These are phyloP conservation scores for Phytophthora pini DNA, from an alignment of 352 stramenopile genomes.

Conservation along the genomic window DNA sequence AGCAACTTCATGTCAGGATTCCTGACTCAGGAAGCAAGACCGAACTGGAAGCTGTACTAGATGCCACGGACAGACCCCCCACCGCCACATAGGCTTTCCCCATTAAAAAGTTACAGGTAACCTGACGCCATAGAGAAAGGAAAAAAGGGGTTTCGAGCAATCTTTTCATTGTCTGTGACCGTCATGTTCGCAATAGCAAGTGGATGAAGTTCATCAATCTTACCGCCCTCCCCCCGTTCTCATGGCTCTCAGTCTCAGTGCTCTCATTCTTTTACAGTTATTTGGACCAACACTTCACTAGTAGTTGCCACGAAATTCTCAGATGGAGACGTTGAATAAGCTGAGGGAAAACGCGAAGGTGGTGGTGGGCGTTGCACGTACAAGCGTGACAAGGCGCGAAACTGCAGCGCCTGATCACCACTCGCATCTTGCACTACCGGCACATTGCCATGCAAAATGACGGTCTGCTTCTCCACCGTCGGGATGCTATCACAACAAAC, in stretches of 20 bases:
- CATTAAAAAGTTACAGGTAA: no score
- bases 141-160: no score
- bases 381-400: constrained; percentile 27
- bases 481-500: background rate
- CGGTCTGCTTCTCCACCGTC: background rate
- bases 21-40: no score
- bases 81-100: no score
- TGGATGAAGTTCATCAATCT: background rate
- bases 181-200: constrained; percentile 23
- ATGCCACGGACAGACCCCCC: no score
- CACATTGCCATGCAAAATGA: background rate
- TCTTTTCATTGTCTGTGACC: background rate
- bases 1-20: no score
- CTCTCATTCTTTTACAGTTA: constrained; percentile 21
- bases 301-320: constrained; percentile 30
- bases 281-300: constrained; percentile 14
- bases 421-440: background rate
- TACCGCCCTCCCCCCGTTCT: background rate
- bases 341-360: constrained; percentile 22
- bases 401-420: constrained; percentile 15
- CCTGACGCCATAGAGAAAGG: no score
- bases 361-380: constrained; percentile 12
- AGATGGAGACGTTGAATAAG: constrained; percentile 21
- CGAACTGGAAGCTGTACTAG: no score
- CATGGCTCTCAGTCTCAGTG: constrained; percentile 12